Conservation (phyloP, 345 rosid species). For the Populus nigra region DNA sequence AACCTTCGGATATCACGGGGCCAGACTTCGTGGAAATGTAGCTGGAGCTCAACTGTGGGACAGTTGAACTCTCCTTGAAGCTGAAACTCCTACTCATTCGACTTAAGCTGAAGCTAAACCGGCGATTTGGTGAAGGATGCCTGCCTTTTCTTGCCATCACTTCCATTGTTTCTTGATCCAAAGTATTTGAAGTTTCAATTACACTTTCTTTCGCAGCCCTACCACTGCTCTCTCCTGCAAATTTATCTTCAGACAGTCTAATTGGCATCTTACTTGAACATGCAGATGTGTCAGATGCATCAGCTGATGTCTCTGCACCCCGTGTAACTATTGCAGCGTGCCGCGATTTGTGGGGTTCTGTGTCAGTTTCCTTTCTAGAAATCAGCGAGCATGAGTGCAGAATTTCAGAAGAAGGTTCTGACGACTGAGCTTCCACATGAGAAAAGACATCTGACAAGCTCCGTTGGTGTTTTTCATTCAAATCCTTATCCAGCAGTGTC, state of each 20-base stretch:
- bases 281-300: slow-evolving; percentile 18
- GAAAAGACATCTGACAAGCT: slow-evolving; percentile 34
- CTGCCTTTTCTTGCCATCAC: slow-evolving; percentile 42
- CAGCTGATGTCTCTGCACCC: slow-evolving; percentile 30
- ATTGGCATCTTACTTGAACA: slow-evolving; percentile 15
- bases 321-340: slow-evolving; percentile 6
- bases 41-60: slow-evolving; percentile 43
- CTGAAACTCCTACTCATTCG: slow-evolving; percentile 74
- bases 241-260: slow-evolving; percentile 14
- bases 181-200: slow-evolving; percentile 32
- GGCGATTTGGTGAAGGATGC: slow-evolving; percentile 53
- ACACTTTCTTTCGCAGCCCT: slow-evolving; percentile 24
- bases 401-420: slow-evolving; percentile 34
- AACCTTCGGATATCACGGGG: slow-evolving; percentile 45
- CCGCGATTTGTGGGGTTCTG: slow-evolving; percentile 26
- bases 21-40: slow-evolving; percentile 53
- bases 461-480: slow-evolving; percentile 22
- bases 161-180: slow-evolving; percentile 45
- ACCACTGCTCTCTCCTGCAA: slow-evolving; percentile 17
- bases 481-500: slow-evolving; percentile 27
- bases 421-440: slow-evolving; percentile 24
- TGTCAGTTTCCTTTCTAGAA: slow-evolving; percentile 29
- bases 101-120: slow-evolving; percentile 80
- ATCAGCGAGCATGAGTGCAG: slow-evolving; percentile 55
- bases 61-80: slow-evolving; percentile 55